Base-by-base conservation (phyloP, 768 basidiomycete genomes). In the Tricholoma bakamatsutake region DNA sequence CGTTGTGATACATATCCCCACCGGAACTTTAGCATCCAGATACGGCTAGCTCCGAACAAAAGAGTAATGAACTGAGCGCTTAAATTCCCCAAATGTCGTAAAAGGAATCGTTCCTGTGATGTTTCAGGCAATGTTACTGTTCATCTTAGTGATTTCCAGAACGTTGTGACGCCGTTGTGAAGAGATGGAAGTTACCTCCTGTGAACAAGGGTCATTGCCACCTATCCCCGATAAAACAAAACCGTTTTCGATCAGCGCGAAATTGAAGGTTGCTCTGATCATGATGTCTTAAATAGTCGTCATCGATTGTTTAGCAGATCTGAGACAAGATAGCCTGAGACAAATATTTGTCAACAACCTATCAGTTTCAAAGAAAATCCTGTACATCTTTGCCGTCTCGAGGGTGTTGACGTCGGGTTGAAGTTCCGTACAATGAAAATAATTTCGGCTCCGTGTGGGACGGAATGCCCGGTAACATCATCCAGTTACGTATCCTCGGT, bases 11-110 rank as follows among this genome's bases (percentile, higher is more conserved):
- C 54, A 67, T 48, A 48, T 48, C 46, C 46, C 62, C 68, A 66
- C 72, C 77, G 76, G 74, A 76, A 75, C 77, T 73, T 72, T 70
- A 73, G 65, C 69, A 75, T 70, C 76, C 73, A 66, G 67, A 71
- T 80, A 73, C 76, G 75, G 77, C 76, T 73, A 79, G 74, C 74
- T 65, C 71, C 70, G 72, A 74, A 70, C 64, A 67, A 67, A 70
- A 67, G 58, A 66, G 65, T 59, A 62, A 66, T 60, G 61, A n/a
- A 68, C 60, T 63, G 63, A 64, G 68, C 69, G 66, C 69, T 69
- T 67, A 71, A 71, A 69, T 62, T 64, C 69, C 70, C 68, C 67
- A 69, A 65, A 57, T 61, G 64, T 64, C 62, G 55, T 58, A 61
- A 63, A 61, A 61, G 61, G 59, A 63, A 59, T 35, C 51, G 51